Percentiles rank a stretch among this genome's conserved stretches.
These are phyloP conservation scores for Clitopilus passeckerianus DNA, from an alignment of 768 basidiomycete genomes.

Conservation along the genomic window DNA sequence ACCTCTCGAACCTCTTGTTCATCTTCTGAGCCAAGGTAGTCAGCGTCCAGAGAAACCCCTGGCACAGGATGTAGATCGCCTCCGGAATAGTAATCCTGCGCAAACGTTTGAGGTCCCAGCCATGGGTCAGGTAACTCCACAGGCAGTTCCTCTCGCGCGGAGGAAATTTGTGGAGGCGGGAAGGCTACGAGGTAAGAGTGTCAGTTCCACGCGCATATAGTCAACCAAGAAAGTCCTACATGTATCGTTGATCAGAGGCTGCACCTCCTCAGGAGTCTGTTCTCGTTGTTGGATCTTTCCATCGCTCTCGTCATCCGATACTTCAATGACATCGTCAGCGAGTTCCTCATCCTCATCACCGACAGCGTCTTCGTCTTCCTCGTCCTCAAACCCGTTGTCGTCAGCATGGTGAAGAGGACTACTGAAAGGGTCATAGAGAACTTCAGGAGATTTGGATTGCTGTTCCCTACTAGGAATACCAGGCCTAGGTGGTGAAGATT, in stretches of 20 bases:
- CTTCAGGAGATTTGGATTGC: not conserved
- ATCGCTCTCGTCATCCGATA: not conserved
- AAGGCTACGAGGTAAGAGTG: slow-evolving; percentile 4
- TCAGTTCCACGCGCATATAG: not conserved
- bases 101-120: slow-evolving; percentile 26
- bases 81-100: slow-evolving; percentile 30
- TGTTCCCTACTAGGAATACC: not conserved
- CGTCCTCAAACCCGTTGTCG: slow-evolving; percentile 5
- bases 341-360: slow-evolving; percentile 7
- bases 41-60: not conserved
- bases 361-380: slow-evolving; percentile 14
- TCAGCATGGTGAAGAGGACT: slow-evolving; percentile 11
- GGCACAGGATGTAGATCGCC: slow-evolving; percentile 15
- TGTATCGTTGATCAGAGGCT: slow-evolving; percentile 26
- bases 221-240: slow-evolving; percentile 14
- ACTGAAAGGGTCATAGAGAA: not conserved
- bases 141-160: slow-evolving; percentile 6
- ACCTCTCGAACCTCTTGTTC: not conserved
- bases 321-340: slow-evolving; percentile 9
- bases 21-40: not conserved
- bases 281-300: slow-evolving; percentile 2
- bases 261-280: slow-evolving; percentile 18
- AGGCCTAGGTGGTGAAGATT: not conserved
- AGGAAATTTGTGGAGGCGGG: slow-evolving; percentile 17
- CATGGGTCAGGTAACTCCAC: slow-evolving; percentile 30